These are phyloP conservation scores for Viola odorata DNA, from an alignment of 345 rosid species.

Conservation along the genomic window DNA sequence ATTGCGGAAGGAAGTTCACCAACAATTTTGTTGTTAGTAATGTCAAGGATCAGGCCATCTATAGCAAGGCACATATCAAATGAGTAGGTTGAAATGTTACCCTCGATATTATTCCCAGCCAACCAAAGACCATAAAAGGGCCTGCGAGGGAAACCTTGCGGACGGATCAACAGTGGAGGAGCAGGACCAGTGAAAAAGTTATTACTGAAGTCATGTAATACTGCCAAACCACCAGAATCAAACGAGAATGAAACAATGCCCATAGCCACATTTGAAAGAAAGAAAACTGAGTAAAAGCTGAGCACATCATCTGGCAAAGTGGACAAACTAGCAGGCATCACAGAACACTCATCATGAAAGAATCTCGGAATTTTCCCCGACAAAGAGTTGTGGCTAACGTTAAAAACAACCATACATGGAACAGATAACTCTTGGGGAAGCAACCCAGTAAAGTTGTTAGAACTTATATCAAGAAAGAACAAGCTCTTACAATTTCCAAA, in stretches of 20 bases:
- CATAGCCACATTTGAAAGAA: slow-evolving; percentile 20
- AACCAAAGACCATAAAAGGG: slow-evolving; percentile 44
- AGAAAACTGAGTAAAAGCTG: slow-evolving; percentile 30
- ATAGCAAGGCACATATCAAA: slow-evolving; percentile 33
- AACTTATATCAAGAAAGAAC: slow-evolving; percentile 43
- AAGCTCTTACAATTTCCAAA: slow-evolving; percentile 31
- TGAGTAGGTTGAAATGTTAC: slow-evolving; percentile 33
- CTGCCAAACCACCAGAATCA: slow-evolving; percentile 16
- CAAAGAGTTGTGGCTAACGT: slow-evolving; percentile 33
- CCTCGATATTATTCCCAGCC: slow-evolving; percentile 30
- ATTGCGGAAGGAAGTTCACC: slow-evolving; percentile 39
- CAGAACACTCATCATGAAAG: slow-evolving; percentile 23
- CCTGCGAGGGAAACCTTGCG: slow-evolving; percentile 17
- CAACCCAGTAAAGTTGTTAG: slow-evolving; percentile 38
- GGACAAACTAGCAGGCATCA: slow-evolving; percentile 6
- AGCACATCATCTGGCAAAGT: slow-evolving; percentile 15
- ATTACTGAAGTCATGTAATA: slow-evolving; percentile 43
- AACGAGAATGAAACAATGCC: slow-evolving; percentile 11
- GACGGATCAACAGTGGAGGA: slow-evolving; percentile 29
- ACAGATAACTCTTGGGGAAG: slow-evolving; percentile 30
- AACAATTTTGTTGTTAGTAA: slow-evolving; percentile 30
- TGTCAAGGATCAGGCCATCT: slow-evolving; percentile 34
- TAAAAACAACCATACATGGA: slow-evolving; percentile 40
- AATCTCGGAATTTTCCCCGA: slow-evolving; percentile 32
- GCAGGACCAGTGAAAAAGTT: slow-evolving; percentile 36